Base-by-base conservation (phyloP, 2,329 filamentous ascomycete genomes). In the Pseudogymnoascus sp. region DNA sequence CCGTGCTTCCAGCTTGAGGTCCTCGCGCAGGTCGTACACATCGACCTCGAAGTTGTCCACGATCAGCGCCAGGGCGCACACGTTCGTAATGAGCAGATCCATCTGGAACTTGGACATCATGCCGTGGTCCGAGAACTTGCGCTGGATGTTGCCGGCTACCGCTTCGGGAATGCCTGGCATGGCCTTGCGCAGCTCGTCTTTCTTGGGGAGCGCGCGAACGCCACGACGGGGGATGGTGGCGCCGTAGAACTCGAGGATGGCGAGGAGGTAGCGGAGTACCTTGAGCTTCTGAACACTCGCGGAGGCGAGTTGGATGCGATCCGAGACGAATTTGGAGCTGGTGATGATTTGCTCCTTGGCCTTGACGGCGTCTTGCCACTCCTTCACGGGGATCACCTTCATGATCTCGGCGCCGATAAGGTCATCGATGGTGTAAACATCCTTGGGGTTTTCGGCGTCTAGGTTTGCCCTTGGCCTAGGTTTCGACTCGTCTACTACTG, bases 41-140 rank as follows among this genome's bases (percentile, higher is more conserved):
- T 92, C 86, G 61, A 90, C 84, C 70, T 86, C 84, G 69, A 85
- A 91, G 70, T 87, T 85, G 68, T 91, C 88, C 15, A 91, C 76
- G 64, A 90, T 83, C 71, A 88, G 81, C 28, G 86, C 83, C 63
- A 91, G 79, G 1, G 82, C 87, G 67, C 85, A 88, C 68, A 88
- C 83, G 73, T 91, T 87, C 14, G 88, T 90, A 68, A 86, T 84
- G 33, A 92, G 75, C 64, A 90, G 79, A 70, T 93, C 88, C 33
- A 80, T 75, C 70, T 91, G 84, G 76, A 85, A 88, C 70, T 89
- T 90, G 61, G 84, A 81, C 75, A 93, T 83, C 62, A 82, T 78
- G 20, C 81, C 81, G 35, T 74, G 77, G 41, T 85, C 80, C 1
- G 84, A 84, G 70, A 92, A 93, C 67, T 85, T 88, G 68, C 85